Evolutionary conservation across 2,329 filamentous ascomycete genomes (phyloP).

Genomic region (Lasiodiplodia citricola): DNA sequence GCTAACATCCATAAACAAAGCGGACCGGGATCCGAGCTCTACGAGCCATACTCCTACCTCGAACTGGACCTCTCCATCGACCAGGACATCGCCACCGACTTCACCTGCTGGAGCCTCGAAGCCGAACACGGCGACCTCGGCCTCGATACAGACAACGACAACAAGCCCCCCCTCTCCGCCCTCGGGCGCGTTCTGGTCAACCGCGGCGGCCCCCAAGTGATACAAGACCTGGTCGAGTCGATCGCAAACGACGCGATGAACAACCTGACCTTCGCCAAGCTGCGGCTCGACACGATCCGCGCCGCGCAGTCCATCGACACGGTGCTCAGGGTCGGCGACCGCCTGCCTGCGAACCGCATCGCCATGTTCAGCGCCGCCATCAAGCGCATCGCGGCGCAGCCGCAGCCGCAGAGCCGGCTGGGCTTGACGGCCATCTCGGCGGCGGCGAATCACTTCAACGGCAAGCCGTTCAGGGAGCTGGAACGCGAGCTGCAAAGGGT

Average conservation of each 20-base stretch:
- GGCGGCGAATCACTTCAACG: background rate
- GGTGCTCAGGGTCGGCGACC: background rate
- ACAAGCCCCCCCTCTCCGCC: background rate
- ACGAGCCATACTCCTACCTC: background rate
- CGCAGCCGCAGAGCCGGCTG: background rate
- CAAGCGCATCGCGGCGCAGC: background rate
- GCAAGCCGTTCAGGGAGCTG: background rate
- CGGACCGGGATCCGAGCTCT: background rate
- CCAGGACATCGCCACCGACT: background rate
- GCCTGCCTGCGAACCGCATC: constrained; percentile 16
- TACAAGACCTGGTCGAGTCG: background rate
- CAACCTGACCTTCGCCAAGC: background rate
- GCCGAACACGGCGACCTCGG: constrained; percentile 3
- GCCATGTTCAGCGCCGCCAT: constrained; percentile 17
- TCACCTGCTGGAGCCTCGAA: background rate
- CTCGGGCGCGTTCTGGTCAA: background rate
- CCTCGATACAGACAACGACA: background rate
- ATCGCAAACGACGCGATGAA: background rate
- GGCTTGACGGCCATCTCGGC: constrained; percentile 20
- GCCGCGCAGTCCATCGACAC: background rate
- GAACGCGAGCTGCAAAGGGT: background rate
- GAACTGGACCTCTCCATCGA: background rate
- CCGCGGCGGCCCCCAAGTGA: background rate
- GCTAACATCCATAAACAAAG: background rate
- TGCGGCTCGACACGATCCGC: background rate